Percentiles rank a stretch among this genome's conserved stretches.
Evolutionary conservation across 2,329 filamentous ascomycete species (phyloP).

Genomic region (Fusarium burgessii): DNA sequence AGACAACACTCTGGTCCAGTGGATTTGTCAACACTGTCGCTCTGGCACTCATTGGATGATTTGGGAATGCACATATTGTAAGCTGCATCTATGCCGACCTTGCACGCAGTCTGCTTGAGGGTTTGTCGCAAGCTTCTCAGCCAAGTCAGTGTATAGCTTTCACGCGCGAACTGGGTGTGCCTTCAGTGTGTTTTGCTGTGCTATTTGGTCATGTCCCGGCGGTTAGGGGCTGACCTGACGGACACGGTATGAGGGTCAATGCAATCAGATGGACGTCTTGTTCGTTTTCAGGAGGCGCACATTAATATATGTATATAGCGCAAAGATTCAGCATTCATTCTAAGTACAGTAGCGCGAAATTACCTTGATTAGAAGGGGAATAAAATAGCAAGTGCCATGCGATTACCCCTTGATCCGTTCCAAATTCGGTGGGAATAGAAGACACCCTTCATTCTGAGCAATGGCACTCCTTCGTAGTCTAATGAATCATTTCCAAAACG

Average conservation of each 20-base stretch:
- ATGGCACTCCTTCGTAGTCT: slow-evolving; percentile 28
- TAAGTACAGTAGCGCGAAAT: too few species aligned
- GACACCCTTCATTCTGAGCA: not conserved
- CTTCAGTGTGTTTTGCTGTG: slow-evolving; percentile 1
- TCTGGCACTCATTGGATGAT: slow-evolving; percentile 76
- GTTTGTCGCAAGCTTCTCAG: slow-evolving; percentile 9
- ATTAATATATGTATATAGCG: too few species aligned
- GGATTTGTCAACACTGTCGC: slow-evolving; percentile 73
- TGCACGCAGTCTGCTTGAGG: slow-evolving; percentile 60
- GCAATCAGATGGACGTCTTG: too few species aligned
- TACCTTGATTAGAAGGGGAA: too few species aligned
- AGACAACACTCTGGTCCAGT: slow-evolving; percentile 73
- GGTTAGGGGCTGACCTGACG: not conserved
- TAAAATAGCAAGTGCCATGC: too few species aligned
- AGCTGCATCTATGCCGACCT: slow-evolving; percentile 71
- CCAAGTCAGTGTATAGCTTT: slow-evolving; percentile 28
- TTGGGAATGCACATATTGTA: slow-evolving; percentile 77
- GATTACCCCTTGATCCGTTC: too few species aligned
- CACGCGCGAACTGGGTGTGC: slow-evolving; percentile 20
- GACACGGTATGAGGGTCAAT: too few species aligned
- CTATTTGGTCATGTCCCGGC: not conserved
- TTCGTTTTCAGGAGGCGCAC: too few species aligned
- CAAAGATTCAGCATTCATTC: too few species aligned
- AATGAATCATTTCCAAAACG: slow-evolving; percentile 35
- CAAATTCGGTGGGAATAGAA: too few species aligned